Evolutionary conservation across 805 yeast genomes (phyloP), one percentile per base, ranked within the genome.

Genomic region (Metschnikowia cerradonensis): DNA sequence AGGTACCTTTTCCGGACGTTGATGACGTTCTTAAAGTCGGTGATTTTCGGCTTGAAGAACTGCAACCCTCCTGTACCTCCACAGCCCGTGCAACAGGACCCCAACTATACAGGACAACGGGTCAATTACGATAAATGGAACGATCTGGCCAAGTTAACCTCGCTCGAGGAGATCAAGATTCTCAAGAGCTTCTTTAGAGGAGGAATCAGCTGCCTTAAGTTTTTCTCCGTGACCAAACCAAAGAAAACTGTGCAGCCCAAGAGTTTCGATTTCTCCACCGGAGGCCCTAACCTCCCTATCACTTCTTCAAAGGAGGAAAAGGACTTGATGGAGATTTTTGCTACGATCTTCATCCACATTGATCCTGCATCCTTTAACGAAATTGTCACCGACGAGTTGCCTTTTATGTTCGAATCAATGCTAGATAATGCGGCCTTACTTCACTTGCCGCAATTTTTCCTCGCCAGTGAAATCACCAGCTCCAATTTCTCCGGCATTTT

Each of bases 281-380:
- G 86, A 14, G 92, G 90, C 7, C 92, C 96, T 4, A 86, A 86
- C 51, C 68, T 88, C 36, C 96, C 96, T 3, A 87, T 89, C 11
- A 82, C 91, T 1, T 88, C 95, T 0, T 83, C 96, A 0, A 90
- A 90, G 59, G 98, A 92, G 62, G 97, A 91, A 52, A 90, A 91
- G 59, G 99, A 94, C 60, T 73, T 91, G 51, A 90, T 94, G 96
- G 99, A 95, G 63, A 85, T 90, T 3, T 82, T 94, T 64, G 97
- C 97, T 0, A 86, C 96, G 1, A 88, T 94, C 60, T 94, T 90
- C 67, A 88, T 90, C 58, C 96, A 90, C 63, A 80, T 95, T 49
- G 99, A 95, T 63, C 91, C 96, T 19, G 90, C 98, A 0, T 88
- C 97, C 0, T 95, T 95, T 68, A 91, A 89, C 65, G 99, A 94